A percentile compares a stretch with the other conserved stretches of the same genome.
Conservation (phyloP, 2,329 filamentous ascomycete species). For the Pseudogymnoascus sp. region DNA sequence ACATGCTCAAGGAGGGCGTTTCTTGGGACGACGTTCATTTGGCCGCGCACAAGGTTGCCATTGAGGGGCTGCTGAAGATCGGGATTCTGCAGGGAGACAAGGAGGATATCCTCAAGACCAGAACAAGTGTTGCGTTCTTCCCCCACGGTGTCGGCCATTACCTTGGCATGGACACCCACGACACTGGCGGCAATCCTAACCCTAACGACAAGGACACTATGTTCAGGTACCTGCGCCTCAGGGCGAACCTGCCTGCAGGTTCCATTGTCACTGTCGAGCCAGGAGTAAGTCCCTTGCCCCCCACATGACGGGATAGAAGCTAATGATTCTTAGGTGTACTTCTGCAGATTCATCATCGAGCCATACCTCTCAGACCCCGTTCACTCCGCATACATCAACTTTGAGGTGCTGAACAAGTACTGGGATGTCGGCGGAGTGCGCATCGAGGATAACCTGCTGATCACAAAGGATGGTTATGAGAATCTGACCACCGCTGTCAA, state of each 20-base stretch:
- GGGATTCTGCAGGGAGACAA: constrained; percentile 64
- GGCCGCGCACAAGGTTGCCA: constrained; percentile 71
- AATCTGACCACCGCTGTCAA: constrained; percentile 68
- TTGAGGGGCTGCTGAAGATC: constrained; percentile 66
- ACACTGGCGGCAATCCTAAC: constrained; percentile 71
- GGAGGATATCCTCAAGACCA: constrained; percentile 65
- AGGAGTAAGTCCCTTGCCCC: constrained; percentile 49
- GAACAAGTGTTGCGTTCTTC: constrained; percentile 85
- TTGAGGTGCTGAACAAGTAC: constrained; percentile 64
- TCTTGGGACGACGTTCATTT: constrained; percentile 76
- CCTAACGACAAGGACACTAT: constrained; percentile 72
- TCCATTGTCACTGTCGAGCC: constrained; percentile 93
- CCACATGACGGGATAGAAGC: background rate
- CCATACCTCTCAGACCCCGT: constrained; percentile 67
- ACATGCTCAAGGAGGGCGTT: constrained; percentile 62
- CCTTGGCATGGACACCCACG: constrained; percentile 87
- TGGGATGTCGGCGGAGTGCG: constrained; percentile 73
- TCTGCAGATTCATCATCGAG: constrained; percentile 80
- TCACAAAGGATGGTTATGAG: constrained; percentile 59
- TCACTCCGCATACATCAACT: constrained; percentile 70
- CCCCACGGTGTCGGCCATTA: constrained; percentile 89
- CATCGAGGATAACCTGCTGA: constrained; percentile 64
- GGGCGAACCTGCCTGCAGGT: constrained; percentile 65
- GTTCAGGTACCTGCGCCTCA: constrained; percentile 78
- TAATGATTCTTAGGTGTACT: constrained; percentile 58